Evolutionary conservation across 129 eudicot genomes (phyloP).

Genomic region (Centella asiatica): DNA sequence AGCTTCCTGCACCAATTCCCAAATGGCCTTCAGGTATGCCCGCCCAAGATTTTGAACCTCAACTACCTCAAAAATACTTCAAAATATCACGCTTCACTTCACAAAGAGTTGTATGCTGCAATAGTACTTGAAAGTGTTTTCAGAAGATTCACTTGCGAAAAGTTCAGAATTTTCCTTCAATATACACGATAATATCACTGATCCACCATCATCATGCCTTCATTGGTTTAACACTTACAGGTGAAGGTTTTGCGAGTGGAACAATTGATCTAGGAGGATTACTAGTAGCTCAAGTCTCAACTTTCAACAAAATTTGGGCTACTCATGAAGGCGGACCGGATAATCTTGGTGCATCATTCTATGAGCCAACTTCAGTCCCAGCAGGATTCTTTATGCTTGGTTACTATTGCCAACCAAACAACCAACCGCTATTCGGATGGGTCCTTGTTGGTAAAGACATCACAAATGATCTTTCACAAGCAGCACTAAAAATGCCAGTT

Average conservation of each 20-base stretch:
- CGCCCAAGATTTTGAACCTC: no score
- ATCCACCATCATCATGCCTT: no score
- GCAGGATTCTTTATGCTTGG: conserved; percentile 37
- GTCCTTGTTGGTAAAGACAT: conserved; percentile 53
- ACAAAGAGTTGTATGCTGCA: no score
- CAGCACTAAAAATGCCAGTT: conserved; percentile 29
- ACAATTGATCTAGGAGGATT: conserved; percentile 73
- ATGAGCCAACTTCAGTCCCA: conserved; percentile 46
- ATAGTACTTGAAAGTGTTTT: no score
- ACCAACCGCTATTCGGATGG: conserved; percentile 47
- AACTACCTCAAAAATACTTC: no score
- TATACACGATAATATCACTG: no score
- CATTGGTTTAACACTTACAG: conserved; percentile 14
- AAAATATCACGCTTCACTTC: no score
- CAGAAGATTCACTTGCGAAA: no score
- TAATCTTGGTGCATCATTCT: conserved; percentile 71
- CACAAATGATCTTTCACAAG: conserved; percentile 19
- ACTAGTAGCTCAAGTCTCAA: conserved; percentile 41
- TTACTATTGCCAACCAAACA: conserved; percentile 60
- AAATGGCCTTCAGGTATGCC: conserved; percentile 50
- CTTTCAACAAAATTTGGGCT: conserved; percentile 59
- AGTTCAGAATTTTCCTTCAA: no score
- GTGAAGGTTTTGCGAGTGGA: conserved; percentile 72
- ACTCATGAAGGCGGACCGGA: conserved; percentile 63
- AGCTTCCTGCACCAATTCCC: conserved; percentile 63